A percentile compares a stretch with the other conserved stretches of the same genome.
Evolutionary conservation across 805 yeast species (phyloP).

Genomic region (Cyberlindnera mycetangii): DNA sequence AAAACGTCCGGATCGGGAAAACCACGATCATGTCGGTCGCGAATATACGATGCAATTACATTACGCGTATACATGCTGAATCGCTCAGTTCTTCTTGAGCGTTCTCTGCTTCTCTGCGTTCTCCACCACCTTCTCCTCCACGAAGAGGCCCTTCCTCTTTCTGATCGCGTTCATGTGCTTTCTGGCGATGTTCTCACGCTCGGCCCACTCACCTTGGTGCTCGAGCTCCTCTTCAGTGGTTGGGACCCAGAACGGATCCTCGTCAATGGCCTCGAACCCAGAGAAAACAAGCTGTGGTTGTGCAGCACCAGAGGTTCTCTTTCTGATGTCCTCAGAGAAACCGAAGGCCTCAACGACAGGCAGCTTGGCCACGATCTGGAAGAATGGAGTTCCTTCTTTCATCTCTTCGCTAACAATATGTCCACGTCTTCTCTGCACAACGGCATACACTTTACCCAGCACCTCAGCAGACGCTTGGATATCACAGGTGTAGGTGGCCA

Average conservation of each 20-base stretch:
- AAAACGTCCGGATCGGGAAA: not conserved
- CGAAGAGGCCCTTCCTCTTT: slow-evolving; percentile 81
- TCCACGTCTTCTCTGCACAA: slow-evolving; percentile 87
- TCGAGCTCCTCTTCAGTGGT: slow-evolving; percentile 95
- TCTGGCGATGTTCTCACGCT: slow-evolving; percentile 87
- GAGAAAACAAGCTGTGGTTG: slow-evolving; percentile 90
- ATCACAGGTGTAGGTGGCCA: slow-evolving; percentile 93
- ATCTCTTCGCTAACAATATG: slow-evolving; percentile 84
- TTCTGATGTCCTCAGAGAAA: slow-evolving; percentile 90
- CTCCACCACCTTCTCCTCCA: slow-evolving; percentile 85
- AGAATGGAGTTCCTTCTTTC: slow-evolving; percentile 98
- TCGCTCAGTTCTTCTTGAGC: slow-evolving; percentile 63
- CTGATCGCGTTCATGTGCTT: slow-evolving; percentile 80
- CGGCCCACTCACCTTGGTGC: slow-evolving; percentile 89
- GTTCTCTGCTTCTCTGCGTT: slow-evolving; percentile 95
- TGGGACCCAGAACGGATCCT: slow-evolving; percentile 99
- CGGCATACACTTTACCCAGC: slow-evolving; percentile 92
- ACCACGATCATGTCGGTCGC: no score
- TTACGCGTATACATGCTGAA: no score
- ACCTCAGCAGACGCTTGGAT: slow-evolving; percentile 95
- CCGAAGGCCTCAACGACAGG: slow-evolving; percentile 98
- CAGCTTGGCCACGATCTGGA: slow-evolving; percentile 76
- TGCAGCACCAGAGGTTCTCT: slow-evolving; percentile 94
- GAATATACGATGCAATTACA: no score
- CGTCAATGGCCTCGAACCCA: slow-evolving; percentile 82